Base-by-base conservation (phyloP, 225 moss, liverwort and hornwort genomes). In the Bryum argenteum region DNA sequence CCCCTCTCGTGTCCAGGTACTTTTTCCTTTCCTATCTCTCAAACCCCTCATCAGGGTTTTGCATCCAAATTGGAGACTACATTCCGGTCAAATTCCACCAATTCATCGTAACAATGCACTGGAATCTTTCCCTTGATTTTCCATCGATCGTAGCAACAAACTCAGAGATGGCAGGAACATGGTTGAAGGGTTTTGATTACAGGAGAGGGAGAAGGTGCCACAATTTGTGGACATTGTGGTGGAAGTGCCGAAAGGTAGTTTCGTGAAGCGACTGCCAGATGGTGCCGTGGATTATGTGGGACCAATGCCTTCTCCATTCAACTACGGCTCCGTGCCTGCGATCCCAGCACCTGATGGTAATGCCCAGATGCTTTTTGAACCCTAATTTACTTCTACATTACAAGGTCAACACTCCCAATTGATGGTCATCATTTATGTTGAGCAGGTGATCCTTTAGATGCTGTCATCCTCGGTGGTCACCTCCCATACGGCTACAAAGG, bases 191-290 rank as follows among this genome's bases (percentile, higher is more conserved):
- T 75, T 72, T 69, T 75, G 78, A 70, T 83, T 50, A 75, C 83
- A 75, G 82, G 75, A 80, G 78, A 75, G 69, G 41, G 81, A 84
- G 9, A 84, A 71, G 71, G 81, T 84, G 60, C 81, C 84, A 41
- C 74, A 71, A 54, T 84, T 79, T 51, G 87, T 88, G 75, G 81
- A 86, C 45, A 76, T 89, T 61, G 74, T 89, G 73, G 89, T 89
- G 66, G 86, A 89, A 72, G 89, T 89, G 65, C 79, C 89, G 45
- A 83, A 86, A 66, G 86, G 89, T 10, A 89, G 89, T 68, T 89
- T 89, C 37, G 86, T 89, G 79, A 89, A 89, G 79, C 67, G 89
- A 44, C 60, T 80, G 47, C 83, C 86, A 37, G 58, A 79, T 59
- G 89, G 89, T 53, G 75, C 67, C 14, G 67, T 89, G 13, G 89